phyloP scores from a whole-genome alignment of 768 basidiomycete species.

The Lactarius hengduanensis region DNA sequence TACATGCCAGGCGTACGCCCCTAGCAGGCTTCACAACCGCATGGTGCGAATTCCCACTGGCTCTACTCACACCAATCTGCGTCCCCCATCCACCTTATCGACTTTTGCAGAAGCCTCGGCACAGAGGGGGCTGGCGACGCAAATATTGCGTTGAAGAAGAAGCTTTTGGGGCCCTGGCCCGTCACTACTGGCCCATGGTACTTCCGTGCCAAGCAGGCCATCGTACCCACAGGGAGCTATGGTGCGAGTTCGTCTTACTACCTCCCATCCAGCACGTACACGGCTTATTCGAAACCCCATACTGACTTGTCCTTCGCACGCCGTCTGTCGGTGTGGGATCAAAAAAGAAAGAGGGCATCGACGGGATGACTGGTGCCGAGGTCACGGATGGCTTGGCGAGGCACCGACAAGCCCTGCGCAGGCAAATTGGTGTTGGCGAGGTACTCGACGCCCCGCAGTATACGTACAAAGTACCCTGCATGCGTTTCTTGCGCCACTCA shows the following conservation, averaged over 20 bases:
- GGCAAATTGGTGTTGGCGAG: slow-evolving; percentile 61
- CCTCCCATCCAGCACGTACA: background rate
- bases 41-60: slow-evolving; percentile 38
- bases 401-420: slow-evolving; percentile 54
- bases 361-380: slow-evolving; percentile 57
- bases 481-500: background rate
- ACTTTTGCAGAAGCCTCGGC: slow-evolving; percentile 54
- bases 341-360: slow-evolving; percentile 52
- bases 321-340: slow-evolving; percentile 40
- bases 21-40: slow-evolving; percentile 65
- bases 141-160: slow-evolving; percentile 56
- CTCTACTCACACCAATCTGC: background rate
- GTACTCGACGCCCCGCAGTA: slow-evolving; percentile 33
- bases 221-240: slow-evolving; percentile 60
- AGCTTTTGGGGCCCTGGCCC: slow-evolving; percentile 46
- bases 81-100: background rate
- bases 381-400: slow-evolving; percentile 56
- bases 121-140: slow-evolving; percentile 66
- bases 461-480: background rate
- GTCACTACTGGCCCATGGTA: slow-evolving; percentile 62
- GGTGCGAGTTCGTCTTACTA: slow-evolving; percentile 34
- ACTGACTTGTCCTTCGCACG: background rate
- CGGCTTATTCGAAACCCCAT: background rate
- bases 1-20: slow-evolving; percentile 56
- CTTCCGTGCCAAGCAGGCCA: slow-evolving; percentile 58